A percentile compares a stretch with the other conserved stretches of the same genome.
Conservation (phyloP, 2,329 filamentous ascomycete genomes). For the Venturia pyrina region DNA sequence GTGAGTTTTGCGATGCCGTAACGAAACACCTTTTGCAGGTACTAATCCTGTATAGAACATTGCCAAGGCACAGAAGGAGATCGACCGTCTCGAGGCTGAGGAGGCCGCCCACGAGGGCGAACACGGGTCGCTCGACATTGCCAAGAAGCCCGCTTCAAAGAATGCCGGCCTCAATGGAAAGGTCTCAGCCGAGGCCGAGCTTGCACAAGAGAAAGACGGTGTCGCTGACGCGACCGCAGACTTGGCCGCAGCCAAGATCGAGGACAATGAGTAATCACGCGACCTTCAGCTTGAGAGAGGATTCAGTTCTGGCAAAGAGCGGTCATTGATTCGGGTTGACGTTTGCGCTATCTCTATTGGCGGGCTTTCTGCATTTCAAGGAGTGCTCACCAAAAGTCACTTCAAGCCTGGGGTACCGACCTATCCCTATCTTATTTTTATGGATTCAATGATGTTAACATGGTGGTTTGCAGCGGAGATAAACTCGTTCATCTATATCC, state of each 20-base stretch:
- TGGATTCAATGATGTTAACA: neutral
- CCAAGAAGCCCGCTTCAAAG: conserved; percentile 42
- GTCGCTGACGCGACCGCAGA: conserved; percentile 49
- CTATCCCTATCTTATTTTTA: neutral
- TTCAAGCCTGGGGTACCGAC: neutral
- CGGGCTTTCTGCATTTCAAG: neutral
- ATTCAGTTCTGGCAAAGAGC: neutral
- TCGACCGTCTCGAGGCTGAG: conserved; percentile 71
- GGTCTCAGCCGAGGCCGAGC: conserved; percentile 43
- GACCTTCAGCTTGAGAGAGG: neutral
- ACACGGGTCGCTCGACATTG: conserved; percentile 44
- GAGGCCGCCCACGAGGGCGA: conserved; percentile 44
- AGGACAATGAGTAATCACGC: conserved; percentile 31
- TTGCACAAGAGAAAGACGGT: conserved; percentile 48
- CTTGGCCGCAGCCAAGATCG: conserved; percentile 49
- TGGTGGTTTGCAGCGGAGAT: neutral
- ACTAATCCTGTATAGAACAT: conserved; percentile 59
- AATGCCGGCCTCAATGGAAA: conserved; percentile 44
- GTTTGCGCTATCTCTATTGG: neutral
- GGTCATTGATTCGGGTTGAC: neutral
- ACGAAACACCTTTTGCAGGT: neutral
- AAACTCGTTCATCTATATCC: neutral
- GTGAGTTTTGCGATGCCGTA: conserved; percentile 43
- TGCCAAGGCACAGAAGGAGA: conserved; percentile 91
- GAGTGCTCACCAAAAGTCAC: neutral